phyloP scores from a whole-genome alignment of 495 filamentous ascomycete genomes.

The Alectoria sarmentosa region DNA sequence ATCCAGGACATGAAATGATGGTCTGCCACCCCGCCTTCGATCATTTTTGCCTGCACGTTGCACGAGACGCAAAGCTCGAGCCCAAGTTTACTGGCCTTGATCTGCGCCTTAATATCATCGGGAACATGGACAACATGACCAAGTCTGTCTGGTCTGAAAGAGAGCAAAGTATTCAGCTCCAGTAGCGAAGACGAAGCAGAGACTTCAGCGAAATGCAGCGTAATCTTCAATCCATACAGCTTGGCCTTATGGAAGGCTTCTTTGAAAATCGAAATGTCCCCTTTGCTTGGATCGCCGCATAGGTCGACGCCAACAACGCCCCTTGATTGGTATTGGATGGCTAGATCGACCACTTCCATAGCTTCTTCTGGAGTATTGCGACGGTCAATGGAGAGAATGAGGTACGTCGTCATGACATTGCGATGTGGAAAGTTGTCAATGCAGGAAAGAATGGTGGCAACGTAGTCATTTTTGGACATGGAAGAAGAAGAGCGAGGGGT shows the following conservation, averaged over 20 bases:
- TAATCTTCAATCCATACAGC: conserved; percentile 49
- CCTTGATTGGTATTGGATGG: conserved; percentile 42
- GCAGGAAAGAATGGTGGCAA: conserved; percentile 53
- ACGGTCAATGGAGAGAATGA: conserved; percentile 76
- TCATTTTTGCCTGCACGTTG: conserved; percentile 73
- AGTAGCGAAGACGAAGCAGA: conserved; percentile 40
- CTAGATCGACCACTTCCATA: conserved; percentile 54
- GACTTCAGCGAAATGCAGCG: conserved; percentile 74
- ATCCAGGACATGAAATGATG: conserved; percentile 73
- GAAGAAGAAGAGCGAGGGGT: conserved; percentile 59
- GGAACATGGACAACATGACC: conserved; percentile 76
- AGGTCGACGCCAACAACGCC: conserved; percentile 75
- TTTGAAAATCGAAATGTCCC: conserved; percentile 49
- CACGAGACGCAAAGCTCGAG: conserved; percentile 76
- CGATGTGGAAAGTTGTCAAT: conserved; percentile 44
- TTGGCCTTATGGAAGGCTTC: conserved; percentile 51
- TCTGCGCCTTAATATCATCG: conserved; percentile 47
- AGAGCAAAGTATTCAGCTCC: conserved; percentile 57
- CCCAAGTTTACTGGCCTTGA: conserved; percentile 47
- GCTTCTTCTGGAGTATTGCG: conserved; percentile 50
- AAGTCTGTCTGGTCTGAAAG: conserved; percentile 59
- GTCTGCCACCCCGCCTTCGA: conserved; percentile 55
- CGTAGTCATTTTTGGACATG: conserved; percentile 56
- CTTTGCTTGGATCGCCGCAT: conserved; percentile 66
- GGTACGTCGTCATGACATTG: conserved; percentile 43